A percentile compares a stretch with the other conserved stretches of the same genome.
Evolutionary conservation across 352 stramenopile genomes (phyloP).

Genomic region (Pythium aquatile): DNA sequence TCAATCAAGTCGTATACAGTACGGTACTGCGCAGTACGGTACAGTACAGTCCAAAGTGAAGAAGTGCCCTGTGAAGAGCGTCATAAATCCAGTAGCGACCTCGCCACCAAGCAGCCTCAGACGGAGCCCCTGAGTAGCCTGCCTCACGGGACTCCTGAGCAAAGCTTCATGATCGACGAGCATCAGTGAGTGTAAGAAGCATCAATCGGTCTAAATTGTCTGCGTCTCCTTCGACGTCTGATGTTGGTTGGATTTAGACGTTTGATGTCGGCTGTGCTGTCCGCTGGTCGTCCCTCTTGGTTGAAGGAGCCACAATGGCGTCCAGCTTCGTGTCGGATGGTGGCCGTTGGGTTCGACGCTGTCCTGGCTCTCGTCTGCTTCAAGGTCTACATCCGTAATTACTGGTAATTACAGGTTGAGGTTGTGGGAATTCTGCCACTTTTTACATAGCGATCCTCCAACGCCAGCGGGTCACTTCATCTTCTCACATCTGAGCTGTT

Average conservation of each 20-base stretch:
- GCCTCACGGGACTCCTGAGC: no score
- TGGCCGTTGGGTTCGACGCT: neutral
- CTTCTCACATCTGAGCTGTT: neutral
- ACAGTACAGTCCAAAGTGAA: no score
- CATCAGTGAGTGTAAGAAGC: no score
- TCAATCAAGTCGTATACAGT: no score
- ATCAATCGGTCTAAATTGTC: no score
- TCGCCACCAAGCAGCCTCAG: no score
- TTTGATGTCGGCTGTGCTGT: no score
- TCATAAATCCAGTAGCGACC: no score
- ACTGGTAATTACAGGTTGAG: conserved; percentile 21
- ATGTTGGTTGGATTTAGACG: neutral
- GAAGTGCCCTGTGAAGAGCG: no score
- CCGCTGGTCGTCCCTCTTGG: neutral
- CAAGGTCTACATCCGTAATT: conserved; percentile 12
- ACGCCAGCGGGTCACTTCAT: neutral
- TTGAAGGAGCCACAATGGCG: neutral
- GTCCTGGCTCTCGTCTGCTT: conserved; percentile 9
- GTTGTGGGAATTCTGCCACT: conserved; percentile 1
- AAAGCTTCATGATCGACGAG: no score
- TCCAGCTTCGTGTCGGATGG: neutral
- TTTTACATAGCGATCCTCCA: neutral
- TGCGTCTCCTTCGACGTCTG: neutral
- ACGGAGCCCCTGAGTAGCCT: no score
- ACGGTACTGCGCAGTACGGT: no score